Base-by-base conservation (phyloP, 179 eudicot species). In the Kewa caespitosa region DNA sequence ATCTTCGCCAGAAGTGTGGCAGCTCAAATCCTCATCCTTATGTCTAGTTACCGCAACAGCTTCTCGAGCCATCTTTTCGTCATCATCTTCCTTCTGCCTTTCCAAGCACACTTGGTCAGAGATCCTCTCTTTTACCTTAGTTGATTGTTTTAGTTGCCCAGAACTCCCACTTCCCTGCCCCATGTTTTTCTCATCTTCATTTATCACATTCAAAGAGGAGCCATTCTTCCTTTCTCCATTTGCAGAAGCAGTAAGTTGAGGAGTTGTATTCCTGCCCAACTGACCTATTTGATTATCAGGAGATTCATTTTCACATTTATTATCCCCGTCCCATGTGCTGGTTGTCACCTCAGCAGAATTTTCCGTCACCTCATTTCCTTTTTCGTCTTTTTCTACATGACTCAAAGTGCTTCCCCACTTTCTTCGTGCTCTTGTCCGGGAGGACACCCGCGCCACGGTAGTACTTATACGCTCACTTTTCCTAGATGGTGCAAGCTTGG, bases 391-490 rank as follows among this genome's bases (percentile, higher is more conserved):
- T n/a, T 31, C 23, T 64, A 66, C 39, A 6, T 0, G 38, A 71
- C 60, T 72, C 64, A 36, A 20, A 36, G 34, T 32, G 14, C 17
- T 32, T 27, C 8, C 67, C 63, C 69, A 42, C 17, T 57, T 80
- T 64, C n/a, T 69, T 70, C 78, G 62, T 68, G 72, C 78, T 52
- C 33, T 68, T 73, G 37, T 59, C 2, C 31, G 48, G 11, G 18
- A 48, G 14, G 55, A 55, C 52, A 34, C 80, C 52, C 32, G 76
- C 10, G 69, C 67, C 74, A 63, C 39, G 34, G 2, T 64, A 42
- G 69, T 23, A 48, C 15, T 39, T 36, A 70, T 38, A 33, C 79
- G 72, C 57, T 80, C 67, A 65, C 81, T 74, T 70, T 77, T 73
- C 38, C 76, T 80, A 69, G 13, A 57, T 31, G 77, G 69, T 30